Percentiles rank a stretch among this genome's conserved stretches.
phyloP scores from a whole-genome alignment of 257 asterid genomes.

The Cordia subcordata region DNA sequence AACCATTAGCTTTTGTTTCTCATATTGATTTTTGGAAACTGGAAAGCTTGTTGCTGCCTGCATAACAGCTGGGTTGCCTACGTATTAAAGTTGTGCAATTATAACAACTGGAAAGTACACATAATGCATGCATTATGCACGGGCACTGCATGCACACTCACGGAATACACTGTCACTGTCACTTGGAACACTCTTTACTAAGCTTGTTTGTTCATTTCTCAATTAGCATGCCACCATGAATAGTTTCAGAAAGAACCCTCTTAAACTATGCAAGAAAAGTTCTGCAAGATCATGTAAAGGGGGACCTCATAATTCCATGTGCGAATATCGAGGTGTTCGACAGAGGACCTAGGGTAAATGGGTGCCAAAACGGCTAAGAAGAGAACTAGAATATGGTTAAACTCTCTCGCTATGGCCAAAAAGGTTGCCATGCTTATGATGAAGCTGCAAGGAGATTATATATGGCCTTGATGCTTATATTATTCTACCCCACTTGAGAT shows the following conservation, averaged over 20 bases:
- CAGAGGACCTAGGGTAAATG: conserved; percentile 96
- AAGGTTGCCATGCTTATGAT: conserved; percentile 97
- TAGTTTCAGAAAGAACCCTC: conserved; percentile 50
- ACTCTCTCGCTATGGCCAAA: conserved; percentile 86
- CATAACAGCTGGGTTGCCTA: too few relatives aligned
- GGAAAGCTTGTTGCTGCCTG: too few relatives aligned
- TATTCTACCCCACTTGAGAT: conserved; percentile 76
- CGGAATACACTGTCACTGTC: conserved; percentile 32
- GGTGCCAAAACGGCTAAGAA: conserved; percentile 87
- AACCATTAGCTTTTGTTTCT: too few relatives aligned
- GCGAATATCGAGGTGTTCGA: conserved; percentile 89
- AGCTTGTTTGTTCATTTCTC: neutral
- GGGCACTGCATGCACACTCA: too few relatives aligned
- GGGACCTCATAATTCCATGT: conserved; percentile 84
- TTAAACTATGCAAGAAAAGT: conserved; percentile 98
- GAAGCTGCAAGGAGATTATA: conserved; percentile 90
- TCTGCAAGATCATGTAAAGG: conserved; percentile 97
- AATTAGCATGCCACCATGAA: conserved; percentile 45
- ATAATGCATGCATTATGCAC: too few relatives aligned
- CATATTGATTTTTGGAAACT: too few relatives aligned
- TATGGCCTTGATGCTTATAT: conserved; percentile 93
- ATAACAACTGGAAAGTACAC: too few relatives aligned
- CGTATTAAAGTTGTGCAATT: too few relatives aligned
- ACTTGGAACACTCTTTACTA: conserved; percentile 4
- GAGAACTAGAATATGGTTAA: conserved; percentile 85